Conservation (phyloP, 306 rosid genomes). For the Lathyrus tuberosus region DNA sequence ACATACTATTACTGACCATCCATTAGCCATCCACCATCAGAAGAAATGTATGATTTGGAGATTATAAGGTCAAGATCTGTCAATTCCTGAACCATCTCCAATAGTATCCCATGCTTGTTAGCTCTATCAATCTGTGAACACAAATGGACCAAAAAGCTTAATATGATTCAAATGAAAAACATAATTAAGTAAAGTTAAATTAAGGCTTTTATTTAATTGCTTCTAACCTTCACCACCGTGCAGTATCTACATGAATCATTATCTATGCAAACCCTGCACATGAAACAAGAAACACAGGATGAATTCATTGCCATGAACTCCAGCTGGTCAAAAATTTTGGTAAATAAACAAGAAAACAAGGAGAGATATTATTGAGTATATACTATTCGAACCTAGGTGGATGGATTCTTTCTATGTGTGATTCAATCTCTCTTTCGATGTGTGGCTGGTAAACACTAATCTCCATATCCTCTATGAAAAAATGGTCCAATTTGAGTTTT, state of each 20-base stretch:
- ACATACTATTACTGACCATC: constrained; percentile 26
- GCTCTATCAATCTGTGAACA: constrained; percentile 38
- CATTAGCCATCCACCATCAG: constrained; percentile 95
- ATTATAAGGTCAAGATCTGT: constrained; percentile 80
- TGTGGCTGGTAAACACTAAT: constrained; percentile 1
- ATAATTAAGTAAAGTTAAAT: not conserved
- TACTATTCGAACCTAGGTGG: not conserved
- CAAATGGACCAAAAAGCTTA: not conserved
- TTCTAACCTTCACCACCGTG: constrained; percentile 11
- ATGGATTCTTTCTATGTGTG: constrained; percentile 1
- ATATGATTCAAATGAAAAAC: not conserved
- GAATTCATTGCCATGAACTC: not conserved
- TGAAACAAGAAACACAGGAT: not conserved
- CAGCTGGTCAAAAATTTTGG: not conserved
- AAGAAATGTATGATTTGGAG: constrained; percentile 81
- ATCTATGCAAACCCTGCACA: constrained; percentile 14
- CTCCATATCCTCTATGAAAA: not conserved
- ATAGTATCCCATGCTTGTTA: constrained; percentile 2
- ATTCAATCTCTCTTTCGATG: not conserved
- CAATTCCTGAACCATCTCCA: constrained; percentile 20
- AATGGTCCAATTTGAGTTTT: not conserved
- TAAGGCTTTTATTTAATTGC: not conserved
- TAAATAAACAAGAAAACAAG: not conserved
- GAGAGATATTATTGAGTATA: not conserved
- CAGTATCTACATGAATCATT: constrained; percentile 6